Evolutionary conservation across 2,329 filamentous ascomycete species (phyloP).

Genomic region (Pseudodiploospora longispora): DNA sequence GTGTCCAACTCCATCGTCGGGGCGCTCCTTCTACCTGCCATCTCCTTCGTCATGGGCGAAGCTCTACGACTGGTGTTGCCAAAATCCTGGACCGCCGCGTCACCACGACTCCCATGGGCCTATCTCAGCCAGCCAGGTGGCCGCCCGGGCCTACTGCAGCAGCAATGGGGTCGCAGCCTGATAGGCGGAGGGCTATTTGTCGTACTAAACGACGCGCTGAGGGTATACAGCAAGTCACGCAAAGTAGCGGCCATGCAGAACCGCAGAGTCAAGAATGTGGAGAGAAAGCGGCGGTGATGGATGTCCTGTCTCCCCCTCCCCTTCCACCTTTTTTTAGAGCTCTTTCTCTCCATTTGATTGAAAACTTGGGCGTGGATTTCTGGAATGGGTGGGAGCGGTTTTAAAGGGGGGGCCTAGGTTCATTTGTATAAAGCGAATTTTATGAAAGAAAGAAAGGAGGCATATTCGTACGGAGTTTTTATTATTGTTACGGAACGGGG

Average conservation of each 20-base stretch:
- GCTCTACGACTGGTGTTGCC: constrained; percentile 63
- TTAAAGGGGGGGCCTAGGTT: too few species aligned
- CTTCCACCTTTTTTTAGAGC: too few species aligned
- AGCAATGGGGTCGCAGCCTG: constrained; percentile 82
- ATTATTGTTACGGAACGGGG: too few species aligned
- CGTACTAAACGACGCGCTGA: constrained; percentile 63
- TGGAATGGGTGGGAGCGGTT: too few species aligned
- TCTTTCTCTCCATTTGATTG: too few species aligned
- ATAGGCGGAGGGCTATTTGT: constrained; percentile 85
- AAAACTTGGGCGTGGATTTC: too few species aligned
- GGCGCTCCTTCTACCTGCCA: constrained; percentile 67
- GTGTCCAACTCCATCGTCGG: constrained; percentile 43
- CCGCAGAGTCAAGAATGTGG: constrained; percentile 46
- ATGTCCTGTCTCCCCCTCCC: too few species aligned
- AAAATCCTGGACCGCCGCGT: constrained; percentile 51
- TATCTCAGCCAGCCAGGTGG: constrained; percentile 16
- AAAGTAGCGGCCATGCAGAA: constrained; percentile 48
- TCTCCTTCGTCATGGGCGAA: constrained; percentile 73
- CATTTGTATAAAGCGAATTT: too few species aligned
- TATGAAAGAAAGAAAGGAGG: too few species aligned
- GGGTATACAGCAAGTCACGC: constrained; percentile 56
- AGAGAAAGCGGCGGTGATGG: constrained; percentile 21
- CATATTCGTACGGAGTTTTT: too few species aligned
- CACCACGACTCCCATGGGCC: constrained; percentile 18
- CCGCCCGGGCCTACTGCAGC: constrained; percentile 63